Percentiles rank a stretch among this genome's conserved stretches.
phyloP scores from a whole-genome alignment of 257 asterid species.

The Catharanthus roseus region DNA sequence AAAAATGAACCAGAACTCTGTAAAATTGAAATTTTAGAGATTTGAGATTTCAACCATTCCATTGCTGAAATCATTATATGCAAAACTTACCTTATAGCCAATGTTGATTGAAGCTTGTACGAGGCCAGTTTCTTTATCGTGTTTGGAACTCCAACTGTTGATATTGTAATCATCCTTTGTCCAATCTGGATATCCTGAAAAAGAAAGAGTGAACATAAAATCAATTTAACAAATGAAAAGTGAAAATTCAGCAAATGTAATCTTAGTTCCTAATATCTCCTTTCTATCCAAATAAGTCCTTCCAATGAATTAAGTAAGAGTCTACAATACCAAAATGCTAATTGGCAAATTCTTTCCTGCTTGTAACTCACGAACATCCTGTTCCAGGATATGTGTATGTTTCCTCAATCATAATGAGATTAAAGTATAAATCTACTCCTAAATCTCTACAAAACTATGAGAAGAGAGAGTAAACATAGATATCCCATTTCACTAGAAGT shows the following conservation, averaged over 20 bases:
- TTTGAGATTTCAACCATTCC: background rate
- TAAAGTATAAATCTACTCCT: background rate
- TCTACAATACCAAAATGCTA: background rate
- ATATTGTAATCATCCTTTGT: slow-evolving; percentile 97
- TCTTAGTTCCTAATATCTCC: background rate
- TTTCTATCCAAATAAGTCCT: background rate
- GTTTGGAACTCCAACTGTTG: slow-evolving; percentile 96
- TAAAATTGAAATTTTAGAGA: background rate
- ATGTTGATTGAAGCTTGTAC: slow-evolving; percentile 88
- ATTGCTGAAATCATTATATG: background rate
- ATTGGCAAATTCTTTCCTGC: background rate
- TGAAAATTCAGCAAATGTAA: background rate
- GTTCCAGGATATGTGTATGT: background rate
- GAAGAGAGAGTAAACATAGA: background rate
- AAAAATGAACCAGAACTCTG: background rate
- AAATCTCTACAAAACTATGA: background rate
- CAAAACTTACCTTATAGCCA: slow-evolving; percentile 74
- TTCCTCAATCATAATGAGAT: background rate
- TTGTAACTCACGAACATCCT: background rate
- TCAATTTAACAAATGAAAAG: slow-evolving; percentile 10
- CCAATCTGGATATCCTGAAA: slow-evolving; percentile 83
- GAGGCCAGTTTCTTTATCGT: slow-evolving; percentile 80
- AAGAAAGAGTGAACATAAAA: slow-evolving; percentile 11
- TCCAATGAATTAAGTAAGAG: background rate
- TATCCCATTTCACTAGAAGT: too few relatives aligned